Conservation (phyloP, 345 rosid species). For the Citrus maxima region DNA sequence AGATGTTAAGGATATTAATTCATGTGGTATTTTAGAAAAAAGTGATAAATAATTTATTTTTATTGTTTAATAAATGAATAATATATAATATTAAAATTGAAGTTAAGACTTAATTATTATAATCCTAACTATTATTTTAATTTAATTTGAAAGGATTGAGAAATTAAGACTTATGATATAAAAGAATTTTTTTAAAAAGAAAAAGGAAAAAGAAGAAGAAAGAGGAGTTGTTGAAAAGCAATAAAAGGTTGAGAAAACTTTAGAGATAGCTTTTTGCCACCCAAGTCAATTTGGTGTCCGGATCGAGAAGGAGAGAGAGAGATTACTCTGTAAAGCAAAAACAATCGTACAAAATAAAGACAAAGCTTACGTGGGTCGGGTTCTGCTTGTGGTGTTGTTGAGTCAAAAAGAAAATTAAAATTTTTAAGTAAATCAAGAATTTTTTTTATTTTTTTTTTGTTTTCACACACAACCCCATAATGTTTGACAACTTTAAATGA, state of each 20-base stretch:
- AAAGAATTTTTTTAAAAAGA: no score
- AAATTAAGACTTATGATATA: neutral
- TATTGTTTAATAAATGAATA: no score
- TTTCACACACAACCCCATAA: conserved; percentile 11
- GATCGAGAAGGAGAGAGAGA: conserved; percentile 20
- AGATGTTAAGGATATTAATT: no score
- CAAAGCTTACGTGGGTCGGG: conserved; percentile 23
- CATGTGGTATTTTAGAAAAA: no score
- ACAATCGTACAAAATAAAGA: conserved; percentile 11
- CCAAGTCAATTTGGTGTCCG: conserved; percentile 37
- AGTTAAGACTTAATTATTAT: no score
- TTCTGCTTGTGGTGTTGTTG: neutral
- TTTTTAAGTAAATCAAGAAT: neutral
- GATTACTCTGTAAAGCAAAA: conserved; percentile 24
- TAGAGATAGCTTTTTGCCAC: conserved; percentile 25
- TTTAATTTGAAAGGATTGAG: neutral
- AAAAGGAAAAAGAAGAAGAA: neutral
- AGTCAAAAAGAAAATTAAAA: neutral
- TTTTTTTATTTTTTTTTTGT: neutral
- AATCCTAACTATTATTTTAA: no score
- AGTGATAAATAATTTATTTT: no score
- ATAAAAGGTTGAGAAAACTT: conserved; percentile 13
- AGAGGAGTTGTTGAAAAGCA: conserved; percentile 30
- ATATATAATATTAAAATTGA: no score
- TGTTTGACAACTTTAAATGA: conserved; percentile 5